phyloP scores from a whole-genome alignment of 2,329 filamentous ascomycete genomes.

The Aspergillus pseudonomiae region DNA sequence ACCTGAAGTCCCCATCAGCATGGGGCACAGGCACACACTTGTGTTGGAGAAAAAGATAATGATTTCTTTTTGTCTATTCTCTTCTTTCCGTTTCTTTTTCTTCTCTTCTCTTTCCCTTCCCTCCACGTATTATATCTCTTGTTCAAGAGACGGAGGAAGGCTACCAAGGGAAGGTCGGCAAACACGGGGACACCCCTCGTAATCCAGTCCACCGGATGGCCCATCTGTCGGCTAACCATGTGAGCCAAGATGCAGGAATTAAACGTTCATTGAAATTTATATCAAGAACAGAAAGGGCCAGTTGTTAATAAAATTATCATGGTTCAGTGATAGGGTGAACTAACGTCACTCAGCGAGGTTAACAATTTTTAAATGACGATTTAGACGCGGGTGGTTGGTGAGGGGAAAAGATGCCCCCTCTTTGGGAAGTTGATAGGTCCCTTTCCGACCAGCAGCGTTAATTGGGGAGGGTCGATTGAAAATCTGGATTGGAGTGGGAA shows the following conservation, averaged over 20 bases:
- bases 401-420: neutral
- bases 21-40: conserved; percentile 2
- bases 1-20: conserved; percentile 13
- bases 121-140: conserved; percentile 18
- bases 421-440: conserved; percentile 8
- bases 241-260: neutral
- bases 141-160: conserved; percentile 9
- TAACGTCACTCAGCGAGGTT: conserved; percentile 10
- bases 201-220: neutral
- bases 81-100: conserved; percentile 14
- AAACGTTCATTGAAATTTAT: neutral
- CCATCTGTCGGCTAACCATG: neutral
- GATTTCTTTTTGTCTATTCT: too few species aligned
- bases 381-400: neutral
- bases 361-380: conserved; percentile 8
- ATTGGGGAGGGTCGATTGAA: neutral
- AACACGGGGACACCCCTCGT: conserved; percentile 6
- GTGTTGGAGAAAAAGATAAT: neutral
- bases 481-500: neutral
- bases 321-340: conserved; percentile 1
- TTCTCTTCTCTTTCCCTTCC: too few species aligned
- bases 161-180: conserved; percentile 4
- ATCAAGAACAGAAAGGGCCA: neutral
- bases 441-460: neutral
- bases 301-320: conserved; percentile 4